phyloP scores from a whole-genome alignment of 768 basidiomycete genomes.

The Panaeolus cyanescens region DNA sequence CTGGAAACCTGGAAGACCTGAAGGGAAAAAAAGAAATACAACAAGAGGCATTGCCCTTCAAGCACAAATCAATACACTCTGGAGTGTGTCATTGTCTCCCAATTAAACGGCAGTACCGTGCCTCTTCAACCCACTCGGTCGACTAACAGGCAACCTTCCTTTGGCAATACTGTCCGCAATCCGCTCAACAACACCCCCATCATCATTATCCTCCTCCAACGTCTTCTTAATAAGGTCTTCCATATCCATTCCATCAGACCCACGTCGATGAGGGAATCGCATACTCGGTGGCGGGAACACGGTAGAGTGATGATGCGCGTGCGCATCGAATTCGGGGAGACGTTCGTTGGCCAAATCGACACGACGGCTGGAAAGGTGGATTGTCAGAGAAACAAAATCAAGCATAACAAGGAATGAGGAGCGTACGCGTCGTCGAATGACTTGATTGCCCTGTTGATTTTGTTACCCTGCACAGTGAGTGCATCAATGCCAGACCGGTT shows the following conservation, averaged over 20 bases:
- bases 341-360: conserved; percentile 77
- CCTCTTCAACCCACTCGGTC: conserved; percentile 61
- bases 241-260: conserved; percentile 53
- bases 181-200: conserved; percentile 54
- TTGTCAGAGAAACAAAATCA: conserved; percentile 2
- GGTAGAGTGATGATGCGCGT: conserved; percentile 25
- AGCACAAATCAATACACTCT: no score
- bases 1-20: no score
- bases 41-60: no score
- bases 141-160: conserved; percentile 43
- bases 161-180: conserved; percentile 66
- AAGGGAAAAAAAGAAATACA: no score
- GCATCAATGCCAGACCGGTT: conserved; percentile 48
- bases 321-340: conserved; percentile 57
- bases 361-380: conserved; percentile 50
- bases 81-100: no score
- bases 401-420: conserved; percentile 2
- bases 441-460: conserved; percentile 61
- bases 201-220: conserved; percentile 56
- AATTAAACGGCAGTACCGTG: conserved; percentile 52
- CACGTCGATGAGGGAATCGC: conserved; percentile 38
- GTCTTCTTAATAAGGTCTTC: conserved; percentile 66
- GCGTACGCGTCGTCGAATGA: conserved; percentile 79
- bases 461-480: conserved; percentile 62
- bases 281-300: conserved; percentile 68